Evolutionary conservation across 176 grass and related monocot species (phyloP), one percentile per base, ranked within the genome.

Genomic region (Phyllostachys edulis): DNA sequence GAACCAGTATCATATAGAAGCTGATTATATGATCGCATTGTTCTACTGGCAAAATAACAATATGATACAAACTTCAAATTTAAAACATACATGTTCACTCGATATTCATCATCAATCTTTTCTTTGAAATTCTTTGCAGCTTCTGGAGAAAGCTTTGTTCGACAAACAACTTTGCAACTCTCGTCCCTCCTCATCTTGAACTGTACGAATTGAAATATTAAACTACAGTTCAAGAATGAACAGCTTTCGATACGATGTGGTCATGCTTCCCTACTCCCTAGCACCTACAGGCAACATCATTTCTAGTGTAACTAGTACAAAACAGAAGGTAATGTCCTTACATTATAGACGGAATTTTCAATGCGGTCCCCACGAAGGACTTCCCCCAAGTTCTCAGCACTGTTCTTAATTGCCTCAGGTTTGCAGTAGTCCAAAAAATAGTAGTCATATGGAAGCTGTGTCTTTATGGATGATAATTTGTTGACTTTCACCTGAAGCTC

Each of bases 381-480:
- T 89, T 94, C 93, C 46, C 93, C 90, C 45, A 94, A 88, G 78
- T 94, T 94, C 73, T 94, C 93, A 84, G 90, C 93, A 63, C 75
- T 94, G 82, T 94, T 94, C 75, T 90, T 84, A 78, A 94, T 92
- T 10, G 84, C 83, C 26, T 39, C 45, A 51, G 90, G 93, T 82
- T 94, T 92, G 63, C 93, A 94, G 76, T 94, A 94, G 51, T 94
- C 93, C 52, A 94, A 77, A 76, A 92, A 94, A 92, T 94, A 94
- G 72, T 92, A 94, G 73, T 94, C 93, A 75, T 94, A 94, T 61
- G 93, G 93, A 78, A 94, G 93, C 47, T 94, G 93, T 34, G 93
- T 92, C 83, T 94, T 94, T 50, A 84, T 94, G 83, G 93, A 94
- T 49, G 93, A 94, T 60, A 94, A 76, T 51, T 94, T 94, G 72